Evolutionary conservation across 2,329 filamentous ascomycete species (phyloP).

Genomic region (Cytospora chrysosperma): DNA sequence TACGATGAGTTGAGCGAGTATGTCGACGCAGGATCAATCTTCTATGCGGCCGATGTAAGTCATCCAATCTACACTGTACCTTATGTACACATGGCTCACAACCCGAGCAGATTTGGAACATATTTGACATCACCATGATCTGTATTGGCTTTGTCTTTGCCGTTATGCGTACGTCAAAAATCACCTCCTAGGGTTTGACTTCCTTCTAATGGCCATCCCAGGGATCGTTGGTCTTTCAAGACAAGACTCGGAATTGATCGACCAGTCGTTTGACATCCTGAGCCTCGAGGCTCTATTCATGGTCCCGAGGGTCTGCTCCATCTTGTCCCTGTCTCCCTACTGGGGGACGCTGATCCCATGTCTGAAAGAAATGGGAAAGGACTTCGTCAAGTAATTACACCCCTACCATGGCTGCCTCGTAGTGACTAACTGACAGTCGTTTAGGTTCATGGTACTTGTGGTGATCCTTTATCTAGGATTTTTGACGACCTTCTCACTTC

Average conservation of each 20-base stretch:
- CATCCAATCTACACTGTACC: constrained; percentile 55
- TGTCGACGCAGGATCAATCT: constrained; percentile 80
- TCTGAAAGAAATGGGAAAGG: constrained; percentile 90
- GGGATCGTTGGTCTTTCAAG: constrained; percentile 66
- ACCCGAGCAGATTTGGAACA: constrained; percentile 67
- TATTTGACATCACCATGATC: constrained; percentile 78
- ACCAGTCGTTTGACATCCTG: constrained; percentile 84
- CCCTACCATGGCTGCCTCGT: constrained; percentile 19
- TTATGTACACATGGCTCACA: constrained; percentile 68
- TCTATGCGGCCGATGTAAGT: constrained; percentile 74
- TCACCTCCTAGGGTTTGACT: constrained; percentile 10
- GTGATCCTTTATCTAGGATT: constrained; percentile 83
- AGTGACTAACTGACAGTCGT: constrained; percentile 41
- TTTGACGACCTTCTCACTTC: constrained; percentile 78
- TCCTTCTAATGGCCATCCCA: constrained; percentile 34
- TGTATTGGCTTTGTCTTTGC: constrained; percentile 71
- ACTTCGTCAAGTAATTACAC: constrained; percentile 78
- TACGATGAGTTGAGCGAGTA: constrained; percentile 87
- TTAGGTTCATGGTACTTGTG: constrained; percentile 65
- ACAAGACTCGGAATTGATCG: constrained; percentile 61
- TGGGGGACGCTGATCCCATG: constrained; percentile 90
- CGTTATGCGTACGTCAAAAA: constrained; percentile 60
- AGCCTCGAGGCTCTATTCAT: constrained; percentile 87
- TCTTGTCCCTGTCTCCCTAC: constrained; percentile 83
- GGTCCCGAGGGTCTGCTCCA: constrained; percentile 82